A percentile compares a stretch with the other conserved stretches of the same genome.
Evolutionary conservation across 2,329 filamentous ascomycete species (phyloP).

Genomic region (Didymella pinodella): DNA sequence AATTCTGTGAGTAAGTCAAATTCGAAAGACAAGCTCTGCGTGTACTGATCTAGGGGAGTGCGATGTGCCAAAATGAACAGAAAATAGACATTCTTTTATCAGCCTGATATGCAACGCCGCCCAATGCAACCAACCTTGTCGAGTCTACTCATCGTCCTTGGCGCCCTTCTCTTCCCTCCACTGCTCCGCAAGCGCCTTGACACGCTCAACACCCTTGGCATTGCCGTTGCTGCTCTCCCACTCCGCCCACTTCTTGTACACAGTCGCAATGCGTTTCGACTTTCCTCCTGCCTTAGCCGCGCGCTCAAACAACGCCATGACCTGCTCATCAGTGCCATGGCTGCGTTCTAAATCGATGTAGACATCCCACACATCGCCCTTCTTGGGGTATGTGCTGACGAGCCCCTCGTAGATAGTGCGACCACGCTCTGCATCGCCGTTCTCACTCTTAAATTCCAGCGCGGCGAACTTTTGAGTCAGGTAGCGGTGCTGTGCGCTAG

Average conservation of each 20-base stretch:
- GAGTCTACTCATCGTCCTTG: constrained; percentile 24
- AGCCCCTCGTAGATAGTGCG: constrained; percentile 94
- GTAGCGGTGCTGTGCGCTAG: constrained; percentile 71
- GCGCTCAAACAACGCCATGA: constrained; percentile 83
- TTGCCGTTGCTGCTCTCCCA: constrained; percentile 80
- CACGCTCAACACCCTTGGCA: constrained; percentile 72
- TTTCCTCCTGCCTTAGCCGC: constrained; percentile 73
- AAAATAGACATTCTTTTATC: constrained; percentile 11
- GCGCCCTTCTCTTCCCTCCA: constrained; percentile 64
- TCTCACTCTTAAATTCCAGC: constrained; percentile 84
- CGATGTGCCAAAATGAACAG: background rate
- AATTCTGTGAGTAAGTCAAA: no score
- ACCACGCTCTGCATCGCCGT: constrained; percentile 87
- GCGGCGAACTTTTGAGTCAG: constrained; percentile 88
- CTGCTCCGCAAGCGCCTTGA: constrained; percentile 73
- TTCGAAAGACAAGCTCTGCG: no score
- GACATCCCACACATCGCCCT: constrained; percentile 91
- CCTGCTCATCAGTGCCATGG: constrained; percentile 61
- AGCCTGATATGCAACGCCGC: constrained; percentile 18
- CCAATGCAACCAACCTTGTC: constrained; percentile 8
- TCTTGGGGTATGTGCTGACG: constrained; percentile 84
- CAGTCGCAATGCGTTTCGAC: constrained; percentile 80
- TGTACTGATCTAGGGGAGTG: no score
- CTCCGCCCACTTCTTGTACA: constrained; percentile 91
- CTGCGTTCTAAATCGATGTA: constrained; percentile 84